Conservation (phyloP, 305 asterid species). For the Solanum hybrid region DNA sequence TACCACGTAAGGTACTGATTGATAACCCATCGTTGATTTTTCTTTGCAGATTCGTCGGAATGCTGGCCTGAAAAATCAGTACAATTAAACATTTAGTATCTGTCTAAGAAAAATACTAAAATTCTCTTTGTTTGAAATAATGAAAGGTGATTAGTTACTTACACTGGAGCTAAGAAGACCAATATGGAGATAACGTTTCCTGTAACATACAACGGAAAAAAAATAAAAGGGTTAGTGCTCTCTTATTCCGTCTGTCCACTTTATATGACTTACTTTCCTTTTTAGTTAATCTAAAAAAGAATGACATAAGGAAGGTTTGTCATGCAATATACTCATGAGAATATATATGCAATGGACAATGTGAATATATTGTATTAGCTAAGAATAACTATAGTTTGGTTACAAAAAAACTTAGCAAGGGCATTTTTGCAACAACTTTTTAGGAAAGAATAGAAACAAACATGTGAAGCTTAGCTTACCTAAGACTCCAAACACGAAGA, state of each 20-base stretch:
- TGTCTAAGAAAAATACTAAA: not conserved
- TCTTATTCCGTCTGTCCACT: no score
- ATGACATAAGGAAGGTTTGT: not conserved
- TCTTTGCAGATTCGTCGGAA: conserved; percentile 12
- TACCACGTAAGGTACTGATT: conserved; percentile 19
- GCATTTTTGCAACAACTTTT: not conserved
- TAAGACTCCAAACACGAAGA: conserved; percentile 25
- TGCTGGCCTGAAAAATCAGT: conserved; percentile 11
- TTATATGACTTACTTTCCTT: not conserved
- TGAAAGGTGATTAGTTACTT: conserved; percentile 8
- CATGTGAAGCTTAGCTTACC: conserved; percentile 11
- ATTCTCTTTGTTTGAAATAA: not conserved
- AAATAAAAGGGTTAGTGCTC: not conserved
- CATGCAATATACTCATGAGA: not conserved
- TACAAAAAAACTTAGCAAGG: not conserved
- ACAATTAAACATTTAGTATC: not conserved
- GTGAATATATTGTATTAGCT: not conserved
- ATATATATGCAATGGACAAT: not conserved
- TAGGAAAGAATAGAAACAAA: not conserved
- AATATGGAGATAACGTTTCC: conserved; percentile 25
- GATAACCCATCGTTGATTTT: conserved; percentile 25
- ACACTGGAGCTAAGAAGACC: conserved; percentile 29
- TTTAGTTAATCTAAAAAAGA: no score
- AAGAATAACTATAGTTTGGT: not conserved
- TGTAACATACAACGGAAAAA: conserved; percentile 1